Base-by-base conservation (phyloP, 1,284 basidiomycete species). In the Pisolithus thermaeus region DNA sequence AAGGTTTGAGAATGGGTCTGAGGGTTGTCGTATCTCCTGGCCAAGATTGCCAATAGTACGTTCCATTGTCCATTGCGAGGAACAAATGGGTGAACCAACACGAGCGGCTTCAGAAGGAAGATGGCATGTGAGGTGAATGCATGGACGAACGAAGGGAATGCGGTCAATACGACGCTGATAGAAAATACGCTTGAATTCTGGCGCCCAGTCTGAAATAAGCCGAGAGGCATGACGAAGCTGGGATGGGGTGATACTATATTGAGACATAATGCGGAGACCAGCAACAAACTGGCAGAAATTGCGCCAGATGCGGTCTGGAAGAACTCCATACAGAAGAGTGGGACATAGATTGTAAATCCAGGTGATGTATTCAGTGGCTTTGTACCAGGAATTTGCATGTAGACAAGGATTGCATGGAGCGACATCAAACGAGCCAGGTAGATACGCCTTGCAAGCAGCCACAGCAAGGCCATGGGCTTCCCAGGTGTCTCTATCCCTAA, bases 261-360 rank as follows among this genome's bases (percentile, higher is more conserved):
- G n/a, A n/a, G n/a, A n/a, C n/a, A n/a, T n/a, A n/a, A n/a, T n/a
- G n/a, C n/a, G n/a, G n/a, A n/a, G n/a, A n/a, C n/a, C n/a, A n/a
- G n/a, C n/a, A n/a, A n/a, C n/a, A n/a, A n/a, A n/a, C n/a, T n/a
- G n/a, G n/a, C n/a, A n/a, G n/a, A 53, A 46, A 1, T 27, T 27
- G 25, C 25, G 25, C 25, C 25, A 27, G 25, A 27, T 27, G 3
- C 45, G 16, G 4, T 52, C 28, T 2, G 66, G 65, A 18, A 73
- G 59, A 27, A 68, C 36, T 5, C 46, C 47, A 28, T 59, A 54
- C 8, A 72, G 56, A 1, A 70, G 56, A 0, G 50, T 66, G 4
- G 68, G 70, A 0, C 62, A 61, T 2, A 70, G 56, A 4, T 66
- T 61, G 56, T 59, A 71, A 7, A 72, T 36, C 49, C 69, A 72